A percentile compares a stretch with the other conserved stretches of the same genome.
Evolutionary conservation across 345 rosid species (phyloP).

Genomic region (Brassica carinata): DNA sequence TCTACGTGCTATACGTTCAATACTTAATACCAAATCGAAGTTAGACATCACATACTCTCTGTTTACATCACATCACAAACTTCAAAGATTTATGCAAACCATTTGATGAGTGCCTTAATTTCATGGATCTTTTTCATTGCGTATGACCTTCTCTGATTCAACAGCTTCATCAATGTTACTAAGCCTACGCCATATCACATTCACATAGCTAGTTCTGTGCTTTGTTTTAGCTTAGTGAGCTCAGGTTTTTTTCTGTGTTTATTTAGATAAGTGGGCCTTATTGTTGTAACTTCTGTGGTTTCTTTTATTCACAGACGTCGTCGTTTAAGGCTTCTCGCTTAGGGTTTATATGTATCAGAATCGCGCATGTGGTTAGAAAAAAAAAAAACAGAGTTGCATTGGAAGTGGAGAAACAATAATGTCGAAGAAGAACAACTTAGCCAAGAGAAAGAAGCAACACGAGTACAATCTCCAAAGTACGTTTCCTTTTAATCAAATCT

Average conservation of each 20-base stretch:
- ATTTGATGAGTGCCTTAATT: conserved; percentile 50
- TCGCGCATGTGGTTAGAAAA: too few relatives aligned
- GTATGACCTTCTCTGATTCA: conserved; percentile 53
- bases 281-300: too few relatives aligned
- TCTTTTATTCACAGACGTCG: too few relatives aligned
- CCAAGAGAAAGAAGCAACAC: conserved; percentile 76
- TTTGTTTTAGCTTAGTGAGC: too few relatives aligned
- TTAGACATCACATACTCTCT: conserved; percentile 1
- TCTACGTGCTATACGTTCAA: conserved; percentile 9
- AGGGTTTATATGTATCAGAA: too few relatives aligned
- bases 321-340: too few relatives aligned
- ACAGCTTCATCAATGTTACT: conserved; percentile 61
- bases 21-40: conserved; percentile 7
- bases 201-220: too few relatives aligned
- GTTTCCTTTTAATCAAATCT: background rate
- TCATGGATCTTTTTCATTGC: conserved; percentile 6
- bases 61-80: background rate
- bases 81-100: conserved; percentile 61
- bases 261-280: too few relatives aligned
- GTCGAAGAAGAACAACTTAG: conserved; percentile 97
- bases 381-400: background rate
- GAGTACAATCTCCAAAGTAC: conserved; percentile 83
- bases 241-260: too few relatives aligned
- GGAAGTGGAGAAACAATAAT: conserved; percentile 42
- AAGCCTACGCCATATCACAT: too few relatives aligned